Conservation (phyloP, 768 basidiomycete genomes). For the Psilocybe tampanensis region DNA sequence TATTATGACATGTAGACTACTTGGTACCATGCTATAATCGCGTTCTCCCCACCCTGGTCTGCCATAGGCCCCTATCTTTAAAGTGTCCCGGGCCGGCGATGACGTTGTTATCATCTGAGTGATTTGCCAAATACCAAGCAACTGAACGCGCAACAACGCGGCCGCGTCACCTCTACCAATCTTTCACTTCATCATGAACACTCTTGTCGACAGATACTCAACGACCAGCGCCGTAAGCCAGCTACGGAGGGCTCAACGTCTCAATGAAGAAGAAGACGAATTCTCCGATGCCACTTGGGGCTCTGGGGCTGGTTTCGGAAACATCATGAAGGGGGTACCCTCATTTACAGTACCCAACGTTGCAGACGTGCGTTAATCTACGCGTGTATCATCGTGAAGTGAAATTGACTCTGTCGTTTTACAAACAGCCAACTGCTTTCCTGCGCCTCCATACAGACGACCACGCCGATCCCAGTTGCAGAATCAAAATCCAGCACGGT, state of each 20-base stretch:
- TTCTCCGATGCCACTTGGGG: constrained; percentile 78
- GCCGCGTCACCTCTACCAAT: constrained; percentile 44
- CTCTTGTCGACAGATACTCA: constrained; percentile 66
- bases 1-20: constrained; percentile 10
- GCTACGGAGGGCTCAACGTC: constrained; percentile 48
- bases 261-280: constrained; percentile 61
- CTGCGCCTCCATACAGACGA: constrained; percentile 94
- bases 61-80: constrained; percentile 12
- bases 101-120: constrained; percentile 12
- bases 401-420: constrained; percentile 8
- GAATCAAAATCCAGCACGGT: constrained; percentile 98
- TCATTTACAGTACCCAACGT: constrained; percentile 74
- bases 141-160: constrained; percentile 41
- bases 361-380: constrained; percentile 61
- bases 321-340: constrained; percentile 69
- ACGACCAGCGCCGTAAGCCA: constrained; percentile 53
- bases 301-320: constrained; percentile 81
- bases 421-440: constrained; percentile 81
- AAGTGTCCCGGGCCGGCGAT: constrained; percentile 12
- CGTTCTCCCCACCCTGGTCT: neutral
- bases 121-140: constrained; percentile 34
- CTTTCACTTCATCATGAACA: constrained; percentile 60
- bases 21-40: neutral
- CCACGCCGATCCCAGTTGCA: constrained; percentile 89
- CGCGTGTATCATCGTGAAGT: neutral